A percentile compares a stretch with the other conserved stretches of the same genome.
These are phyloP conservation scores for Chrysanthemum lavandulifolium DNA, from an alignment of 129 eudicot species.

Conservation along the genomic window DNA sequence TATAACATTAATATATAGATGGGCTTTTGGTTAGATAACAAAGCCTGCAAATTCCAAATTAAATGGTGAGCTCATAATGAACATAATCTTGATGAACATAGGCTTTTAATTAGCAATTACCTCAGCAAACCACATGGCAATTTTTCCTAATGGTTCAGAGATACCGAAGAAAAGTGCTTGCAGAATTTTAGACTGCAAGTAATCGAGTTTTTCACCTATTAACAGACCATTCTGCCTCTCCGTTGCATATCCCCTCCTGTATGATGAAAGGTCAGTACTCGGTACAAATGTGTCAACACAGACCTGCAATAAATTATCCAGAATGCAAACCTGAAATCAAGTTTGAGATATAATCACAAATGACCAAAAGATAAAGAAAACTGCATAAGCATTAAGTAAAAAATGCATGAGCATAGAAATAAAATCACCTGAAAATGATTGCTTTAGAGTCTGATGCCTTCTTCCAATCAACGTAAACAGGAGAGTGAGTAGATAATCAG, in stretches of 20 bases:
- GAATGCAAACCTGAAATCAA: constrained; percentile 27
- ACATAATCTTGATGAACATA: not conserved
- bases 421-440: constrained; percentile 77
- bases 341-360: constrained; percentile 3
- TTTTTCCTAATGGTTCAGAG: constrained; percentile 63
- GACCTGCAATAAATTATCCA: constrained; percentile 40
- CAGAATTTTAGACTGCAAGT: constrained; percentile 82
- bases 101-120: constrained; percentile 33
- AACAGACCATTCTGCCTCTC: constrained; percentile 88
- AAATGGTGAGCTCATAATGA: not conserved
- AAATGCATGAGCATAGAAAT: constrained; percentile 2
- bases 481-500: constrained; percentile 89
- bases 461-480: constrained; percentile 93
- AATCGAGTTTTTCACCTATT: constrained; percentile 83
- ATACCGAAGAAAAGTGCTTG: constrained; percentile 59
- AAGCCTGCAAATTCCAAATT: not conserved
- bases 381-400: not conserved
- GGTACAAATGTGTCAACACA: constrained; percentile 33
- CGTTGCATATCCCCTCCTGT: constrained; percentile 93
- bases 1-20: not conserved
- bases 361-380: not conserved
- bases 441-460: constrained; percentile 83
- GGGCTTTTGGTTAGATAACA: not conserved
- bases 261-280: constrained; percentile 39
- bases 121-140: constrained; percentile 64